A percentile compares a stretch with the other conserved stretches of the same genome.
These are phyloP conservation scores for Solanum medicagineum DNA, from an alignment of 257 asterid species.

Conservation along the genomic window DNA sequence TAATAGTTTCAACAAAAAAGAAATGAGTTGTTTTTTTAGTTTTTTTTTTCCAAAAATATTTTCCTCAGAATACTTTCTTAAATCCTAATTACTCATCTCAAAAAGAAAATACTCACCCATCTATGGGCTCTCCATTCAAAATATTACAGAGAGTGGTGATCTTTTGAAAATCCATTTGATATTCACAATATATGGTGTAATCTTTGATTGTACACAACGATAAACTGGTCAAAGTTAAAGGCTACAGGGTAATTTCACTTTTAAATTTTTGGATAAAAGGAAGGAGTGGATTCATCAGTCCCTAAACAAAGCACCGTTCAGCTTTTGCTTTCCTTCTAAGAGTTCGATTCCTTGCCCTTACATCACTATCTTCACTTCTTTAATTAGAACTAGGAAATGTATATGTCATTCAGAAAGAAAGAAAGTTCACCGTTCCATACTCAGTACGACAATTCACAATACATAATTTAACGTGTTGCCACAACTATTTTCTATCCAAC, in stretches of 20 bases:
- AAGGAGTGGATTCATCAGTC: not conserved
- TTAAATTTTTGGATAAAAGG: not conserved
- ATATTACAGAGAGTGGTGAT: not conserved
- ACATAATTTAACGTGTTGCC: not conserved
- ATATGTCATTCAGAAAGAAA: not conserved
- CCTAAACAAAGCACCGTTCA: not conserved
- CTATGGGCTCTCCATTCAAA: not conserved
- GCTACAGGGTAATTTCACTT: not conserved
- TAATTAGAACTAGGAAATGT: not conserved
- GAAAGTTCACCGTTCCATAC: not conserved
- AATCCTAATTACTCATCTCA: no score
- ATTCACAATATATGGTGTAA: not conserved
- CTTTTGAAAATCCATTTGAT: not conserved
- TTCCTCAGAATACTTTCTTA: no score
- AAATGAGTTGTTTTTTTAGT: no score
- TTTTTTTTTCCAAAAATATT: no score
- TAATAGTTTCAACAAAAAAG: no score
- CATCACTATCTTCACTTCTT: not conserved
- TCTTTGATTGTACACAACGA: not conserved
- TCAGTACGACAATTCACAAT: not conserved
- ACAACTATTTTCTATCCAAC: not conserved
- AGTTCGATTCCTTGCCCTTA: not conserved
- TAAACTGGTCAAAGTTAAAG: not conserved
- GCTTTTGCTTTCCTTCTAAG: not conserved
- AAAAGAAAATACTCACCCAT: not conserved